Evolutionary conservation across 2,329 filamentous ascomycete species (phyloP).

Genomic region (Capronia americana): DNA sequence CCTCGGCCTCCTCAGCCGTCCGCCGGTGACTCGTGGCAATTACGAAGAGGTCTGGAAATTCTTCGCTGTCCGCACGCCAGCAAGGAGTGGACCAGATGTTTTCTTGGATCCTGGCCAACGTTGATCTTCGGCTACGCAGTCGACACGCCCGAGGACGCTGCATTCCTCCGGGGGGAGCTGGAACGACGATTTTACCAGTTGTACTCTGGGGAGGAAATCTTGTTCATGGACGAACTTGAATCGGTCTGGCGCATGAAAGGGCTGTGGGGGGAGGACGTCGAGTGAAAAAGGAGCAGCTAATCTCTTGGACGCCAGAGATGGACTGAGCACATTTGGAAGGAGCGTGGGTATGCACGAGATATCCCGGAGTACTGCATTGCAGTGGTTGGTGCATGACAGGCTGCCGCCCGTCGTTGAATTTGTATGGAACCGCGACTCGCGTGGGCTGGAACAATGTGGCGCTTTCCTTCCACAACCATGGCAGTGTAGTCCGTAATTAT

Average conservation of each 20-base stretch:
- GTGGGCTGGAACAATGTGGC: no score
- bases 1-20: constrained; percentile 15
- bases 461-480: no score
- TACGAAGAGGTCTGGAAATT: constrained; percentile 28
- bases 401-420: no score
- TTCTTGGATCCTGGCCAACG: constrained; percentile 31
- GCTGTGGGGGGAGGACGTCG: no score
- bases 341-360: no score
- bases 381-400: no score
- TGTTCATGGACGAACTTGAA: constrained; percentile 27
- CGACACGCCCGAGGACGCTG: constrained; percentile 23
- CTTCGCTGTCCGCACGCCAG: constrained; percentile 28
- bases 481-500: no score
- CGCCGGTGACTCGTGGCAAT: constrained; percentile 26
- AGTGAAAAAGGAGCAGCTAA: no score
- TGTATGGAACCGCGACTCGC: no score
- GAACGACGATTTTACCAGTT: constrained; percentile 19
- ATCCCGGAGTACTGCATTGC: no score
- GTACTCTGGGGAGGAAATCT: constrained; percentile 25
- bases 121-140: constrained; percentile 34
- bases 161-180: constrained; percentile 25
- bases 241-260: constrained; percentile 28
- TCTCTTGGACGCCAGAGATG: no score
- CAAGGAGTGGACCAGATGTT: constrained; percentile 29
- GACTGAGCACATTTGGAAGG: no score